Conservation (phyloP, 106 monocot species). For the Alisma plantagoaquatica region DNA sequence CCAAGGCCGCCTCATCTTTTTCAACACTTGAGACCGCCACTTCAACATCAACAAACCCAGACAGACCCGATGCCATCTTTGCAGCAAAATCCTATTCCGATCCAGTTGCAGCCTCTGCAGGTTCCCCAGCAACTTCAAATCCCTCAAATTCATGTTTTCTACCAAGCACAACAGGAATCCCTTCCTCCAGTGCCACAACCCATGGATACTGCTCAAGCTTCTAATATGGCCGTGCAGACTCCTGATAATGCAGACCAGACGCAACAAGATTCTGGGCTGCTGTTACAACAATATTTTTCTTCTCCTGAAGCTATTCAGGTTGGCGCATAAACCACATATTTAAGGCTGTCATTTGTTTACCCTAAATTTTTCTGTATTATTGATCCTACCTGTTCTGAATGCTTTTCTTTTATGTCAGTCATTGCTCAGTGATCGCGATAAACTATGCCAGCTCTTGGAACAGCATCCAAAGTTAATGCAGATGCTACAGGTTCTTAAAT, state of each 20-base stretch:
- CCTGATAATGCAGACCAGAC: conserved; percentile 27
- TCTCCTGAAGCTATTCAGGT: conserved; percentile 98
- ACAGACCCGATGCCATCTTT: conserved; percentile 43
- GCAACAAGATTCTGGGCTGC: conserved; percentile 54
- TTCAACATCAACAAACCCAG: conserved; percentile 40
- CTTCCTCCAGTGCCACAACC: conserved; percentile 16
- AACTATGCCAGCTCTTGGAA: conserved; percentile 91
- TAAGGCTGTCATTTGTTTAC: too few species aligned
- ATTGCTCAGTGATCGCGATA: conserved; percentile 79
- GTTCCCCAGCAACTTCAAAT: conserved; percentile 50
- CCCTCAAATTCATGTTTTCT: conserved; percentile 66
- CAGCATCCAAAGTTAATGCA: conserved; percentile 96
- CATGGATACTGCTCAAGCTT: conserved; percentile 26
- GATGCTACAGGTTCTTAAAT: conserved; percentile 81
- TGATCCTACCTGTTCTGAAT: too few species aligned
- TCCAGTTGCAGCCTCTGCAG: conserved; percentile 54
- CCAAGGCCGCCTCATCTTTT: conserved; percentile 51
- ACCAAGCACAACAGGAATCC: conserved; percentile 49
- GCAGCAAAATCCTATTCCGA: conserved; percentile 35
- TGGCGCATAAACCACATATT: background rate
- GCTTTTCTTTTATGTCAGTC: conserved; percentile 38
- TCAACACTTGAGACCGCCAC: conserved; percentile 22
- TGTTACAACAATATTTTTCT: conserved; percentile 79
- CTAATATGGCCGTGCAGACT: conserved; percentile 19
- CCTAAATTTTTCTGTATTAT: too few species aligned